Base-by-base conservation (phyloP, 257 asterid species). In the Capsicum chinense region DNA sequence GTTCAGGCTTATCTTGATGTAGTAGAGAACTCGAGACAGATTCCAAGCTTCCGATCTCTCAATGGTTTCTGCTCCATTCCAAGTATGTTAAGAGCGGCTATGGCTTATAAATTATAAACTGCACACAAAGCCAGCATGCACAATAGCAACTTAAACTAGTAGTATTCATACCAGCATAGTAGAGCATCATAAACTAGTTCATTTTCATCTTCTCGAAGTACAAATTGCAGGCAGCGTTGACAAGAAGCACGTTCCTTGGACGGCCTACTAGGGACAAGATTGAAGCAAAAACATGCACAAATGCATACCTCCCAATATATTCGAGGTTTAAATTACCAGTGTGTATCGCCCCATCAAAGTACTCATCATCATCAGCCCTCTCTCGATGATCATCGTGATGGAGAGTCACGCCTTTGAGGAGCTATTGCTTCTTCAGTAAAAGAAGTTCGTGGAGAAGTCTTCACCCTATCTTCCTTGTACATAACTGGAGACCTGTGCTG, bases 341-440 rank as follows among this genome's bases (percentile, higher is more conserved):
- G 68, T 57, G 87, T 35, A 81, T 63, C 6, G 92, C 90, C 79
- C 90, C 91, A 81, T 84, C 87, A 87, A 88, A 85, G 70, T 86
- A 92, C 69, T 87, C 97, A 16, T 90, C 90, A 42, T 84, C 90
- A 70, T 88, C 91, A 60, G 82, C 86, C 88, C 91, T 88, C 87
- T 91, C 93, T 73, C 94, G 90, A 69, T 93, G 84, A 82, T 92
- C 94, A n/a, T n/a, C n/a, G 91, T 7, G 94, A 87, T 67, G 99
- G 97, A 81, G 95, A 91, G 59, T 88, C 92, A 19, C 90, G 93
- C 86, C 97, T 93, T 88, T 94, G 86, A 84, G 87, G 76, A 84
- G 79, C 89, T 83, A 91, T 88, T 66, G 8, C 78, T 69, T 91
- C 93, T 26, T 95, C 93, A 54, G 89, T 91, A 81, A 91, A 94